phyloP scores from a whole-genome alignment of 345 rosid species.

The Clausena lansium region DNA sequence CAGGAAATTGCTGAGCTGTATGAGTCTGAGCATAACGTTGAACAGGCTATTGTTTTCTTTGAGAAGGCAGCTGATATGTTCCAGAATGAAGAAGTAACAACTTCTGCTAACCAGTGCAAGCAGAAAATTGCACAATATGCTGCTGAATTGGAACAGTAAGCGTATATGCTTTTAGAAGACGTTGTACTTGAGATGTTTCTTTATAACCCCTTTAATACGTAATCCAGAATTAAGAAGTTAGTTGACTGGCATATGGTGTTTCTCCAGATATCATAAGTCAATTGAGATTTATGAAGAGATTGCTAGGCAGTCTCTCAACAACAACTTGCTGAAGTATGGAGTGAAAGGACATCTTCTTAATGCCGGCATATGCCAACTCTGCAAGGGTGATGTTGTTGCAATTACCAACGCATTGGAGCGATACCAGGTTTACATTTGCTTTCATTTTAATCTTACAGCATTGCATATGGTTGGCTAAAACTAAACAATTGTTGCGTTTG shows the following conservation, averaged over 20 bases:
- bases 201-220: neutral
- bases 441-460: constrained; percentile 3
- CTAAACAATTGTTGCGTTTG: constrained; percentile 14
- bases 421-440: constrained; percentile 67
- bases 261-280: constrained; percentile 77
- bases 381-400: constrained; percentile 88
- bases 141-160: constrained; percentile 90
- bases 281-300: constrained; percentile 89
- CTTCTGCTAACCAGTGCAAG: constrained; percentile 97
- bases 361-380: constrained; percentile 95
- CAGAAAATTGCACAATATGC: constrained; percentile 96
- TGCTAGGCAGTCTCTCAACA: constrained; percentile 67
- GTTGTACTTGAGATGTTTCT: neutral
- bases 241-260: constrained; percentile 18
- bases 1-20: constrained; percentile 86
- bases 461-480: neutral
- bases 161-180: constrained; percentile 5
- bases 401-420: constrained; percentile 84
- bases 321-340: constrained; percentile 90
- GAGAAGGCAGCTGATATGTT: constrained; percentile 83
- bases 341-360: constrained; percentile 97
- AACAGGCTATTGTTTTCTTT: constrained; percentile 61
- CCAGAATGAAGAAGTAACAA: constrained; percentile 78
- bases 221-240: neutral
- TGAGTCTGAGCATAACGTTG: constrained; percentile 62